Base-by-base conservation (phyloP, 345 rosid species). In the Eutrema yunnanense region DNA sequence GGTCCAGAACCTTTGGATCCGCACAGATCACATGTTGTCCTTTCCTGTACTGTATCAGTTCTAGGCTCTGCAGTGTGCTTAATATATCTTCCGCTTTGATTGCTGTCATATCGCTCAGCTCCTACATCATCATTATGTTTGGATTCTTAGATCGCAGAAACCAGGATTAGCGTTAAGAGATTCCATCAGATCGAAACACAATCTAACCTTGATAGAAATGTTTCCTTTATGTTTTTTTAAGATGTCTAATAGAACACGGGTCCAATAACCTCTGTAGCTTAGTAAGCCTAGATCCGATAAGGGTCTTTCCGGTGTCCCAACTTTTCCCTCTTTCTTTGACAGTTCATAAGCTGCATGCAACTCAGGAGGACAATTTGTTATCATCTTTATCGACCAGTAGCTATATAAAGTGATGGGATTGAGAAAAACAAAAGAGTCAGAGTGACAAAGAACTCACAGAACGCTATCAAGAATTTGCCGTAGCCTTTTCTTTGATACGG, bases 401-500 rank as follows among this genome's bases (percentile, higher is more conserved):
- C 26, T 22, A 22, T 22, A 22, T 22, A 22, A 22, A 22, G 26
- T 22, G 26, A 37, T 13, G 27, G 12, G 29, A 56, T 6, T 33
- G 19, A 64, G 47, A 61, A 36, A 53, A 48, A 37, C 26, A 30
- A 3, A 56, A 42, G 34, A 27, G 62, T 37, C 52, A n/a, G 1
- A 14, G 29, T 26, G 71, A 47, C 44, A 43, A 22, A 51, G 7
- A 80, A 51, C 97, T 86, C 72, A 93, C 98, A 93, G 79, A 93
- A 93, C 46, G 97, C 98, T 75, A 94, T 94, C 67, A 94, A 73
- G 77, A 89, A 94, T 78, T 94, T 94, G 2, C 98, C 98, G 57
- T 94, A 94, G 84, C 98, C 98, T 86, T 94, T 94, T 79, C 98
- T 91, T 79, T 94, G 98, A 73, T 94, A 94, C 30, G 96, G 97